Evolutionary conservation across 2,329 filamentous ascomycete genomes (phyloP).

Genomic region (Lecanicillium sp.): DNA sequence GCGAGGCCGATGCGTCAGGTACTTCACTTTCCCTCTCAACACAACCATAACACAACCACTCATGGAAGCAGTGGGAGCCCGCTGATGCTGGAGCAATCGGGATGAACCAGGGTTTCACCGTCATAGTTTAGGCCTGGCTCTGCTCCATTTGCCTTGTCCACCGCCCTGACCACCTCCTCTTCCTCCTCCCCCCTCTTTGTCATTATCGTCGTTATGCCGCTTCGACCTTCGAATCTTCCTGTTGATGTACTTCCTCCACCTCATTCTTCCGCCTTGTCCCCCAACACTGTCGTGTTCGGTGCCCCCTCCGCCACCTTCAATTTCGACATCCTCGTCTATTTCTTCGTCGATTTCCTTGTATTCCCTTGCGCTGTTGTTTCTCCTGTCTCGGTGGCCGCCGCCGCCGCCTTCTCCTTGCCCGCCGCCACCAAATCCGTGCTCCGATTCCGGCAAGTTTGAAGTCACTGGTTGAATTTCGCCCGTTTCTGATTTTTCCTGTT

Average conservation of each 20-base stretch:
- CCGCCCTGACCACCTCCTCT: neutral
- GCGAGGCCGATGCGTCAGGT: too few species aligned
- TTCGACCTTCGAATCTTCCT: neutral
- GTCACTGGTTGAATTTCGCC: neutral
- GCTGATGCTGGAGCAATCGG: too few species aligned
- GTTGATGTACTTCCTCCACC: neutral
- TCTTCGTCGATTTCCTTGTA: constrained; percentile 1
- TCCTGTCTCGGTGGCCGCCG: neutral
- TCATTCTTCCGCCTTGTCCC: neutral
- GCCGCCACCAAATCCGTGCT: neutral
- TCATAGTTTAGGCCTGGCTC: neutral
- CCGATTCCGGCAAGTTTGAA: neutral
- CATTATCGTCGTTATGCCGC: neutral
- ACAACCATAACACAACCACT: too few species aligned
- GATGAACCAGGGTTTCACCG: too few species aligned
- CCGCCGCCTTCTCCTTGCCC: neutral
- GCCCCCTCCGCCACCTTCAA: neutral
- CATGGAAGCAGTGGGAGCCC: too few species aligned
- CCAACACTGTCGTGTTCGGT: neutral
- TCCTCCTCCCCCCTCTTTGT: neutral
- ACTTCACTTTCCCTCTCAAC: too few species aligned
- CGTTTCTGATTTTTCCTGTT: too few species aligned
- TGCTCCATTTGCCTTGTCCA: neutral
- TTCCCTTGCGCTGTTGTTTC: neutral
- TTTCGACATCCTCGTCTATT: constrained; percentile 1